Base-by-base conservation (phyloP, 805 yeast species). In the Candida xiaguanensis region DNA sequence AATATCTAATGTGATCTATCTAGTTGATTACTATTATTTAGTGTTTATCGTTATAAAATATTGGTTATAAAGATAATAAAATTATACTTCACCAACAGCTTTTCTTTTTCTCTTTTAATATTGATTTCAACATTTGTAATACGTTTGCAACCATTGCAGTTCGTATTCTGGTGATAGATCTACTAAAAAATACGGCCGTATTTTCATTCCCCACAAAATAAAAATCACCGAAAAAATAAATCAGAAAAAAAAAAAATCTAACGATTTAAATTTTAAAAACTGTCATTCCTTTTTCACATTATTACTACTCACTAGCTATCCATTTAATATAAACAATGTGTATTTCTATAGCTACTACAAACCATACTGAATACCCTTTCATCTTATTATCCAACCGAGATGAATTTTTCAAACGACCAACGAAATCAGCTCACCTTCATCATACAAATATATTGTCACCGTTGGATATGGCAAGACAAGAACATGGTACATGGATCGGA, bases 401-500 rank as follows among this genome's bases (percentile, higher is more conserved):
- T 55, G 99, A 93, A 58, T 85, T 65, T 51, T 80, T 85, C 54
- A 74, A 69, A 31, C 63, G 99, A 36, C 80, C 82, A 2, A 91
- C 98, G 0, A 70, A 74, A 38, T 53, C 58, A n/a, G 82, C 91
- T 27, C 51, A 55, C 38, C 43, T 51, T n/a, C 45, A 66, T 33
- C 27, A 15, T 25, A 7, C 18, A 24, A 34, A 25, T 16, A 61
- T 83, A 1, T 55, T 87, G 8, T 74, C 84, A 6, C 97, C 97
- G 0, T 61, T 72, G 27, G 97, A 91, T 56, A 57, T 85, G 50
- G 87, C 82, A 1, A 59, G 89, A 25, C 61, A 68, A 1, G 89
- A 80, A 40, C 86, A 78, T 46, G 97, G 99, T 1, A 86, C 97
- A 0, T 93, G 99, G 99, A 77, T 87, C 1, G 97, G 95, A 0